phyloP scores from a whole-genome alignment of 2,329 filamentous ascomycete species.

The Domatiomyces globalis region DNA sequence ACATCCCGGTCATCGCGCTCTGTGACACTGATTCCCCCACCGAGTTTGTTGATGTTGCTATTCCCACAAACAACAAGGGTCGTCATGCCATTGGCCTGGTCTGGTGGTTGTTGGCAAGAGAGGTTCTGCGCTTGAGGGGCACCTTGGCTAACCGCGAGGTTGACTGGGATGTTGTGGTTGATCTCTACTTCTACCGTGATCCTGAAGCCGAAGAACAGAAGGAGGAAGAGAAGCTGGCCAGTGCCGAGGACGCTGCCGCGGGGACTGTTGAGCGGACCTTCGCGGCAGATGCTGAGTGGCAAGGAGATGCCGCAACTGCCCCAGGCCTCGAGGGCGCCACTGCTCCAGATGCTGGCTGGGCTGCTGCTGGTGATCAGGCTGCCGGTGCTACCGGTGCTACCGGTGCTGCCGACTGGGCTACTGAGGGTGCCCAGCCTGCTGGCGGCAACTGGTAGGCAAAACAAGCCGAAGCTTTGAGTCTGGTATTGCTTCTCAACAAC shows the following conservation, averaged over 20 bases:
- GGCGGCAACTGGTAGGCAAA: constrained; percentile 21
- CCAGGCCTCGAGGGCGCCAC: constrained; percentile 50
- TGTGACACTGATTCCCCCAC: constrained; percentile 99
- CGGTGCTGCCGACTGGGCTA: constrained; percentile 34
- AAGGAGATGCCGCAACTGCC: constrained; percentile 42
- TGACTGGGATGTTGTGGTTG: constrained; percentile 98
- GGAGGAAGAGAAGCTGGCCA: constrained; percentile 71
- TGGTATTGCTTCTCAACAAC: neutral
- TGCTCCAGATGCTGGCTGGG: constrained; percentile 46
- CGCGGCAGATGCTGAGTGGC: constrained; percentile 73
- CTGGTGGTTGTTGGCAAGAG: constrained; percentile 99
- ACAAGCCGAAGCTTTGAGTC: neutral
- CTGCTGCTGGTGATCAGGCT: constrained; percentile 31
- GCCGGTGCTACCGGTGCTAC: constrained; percentile 25
- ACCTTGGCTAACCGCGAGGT: constrained; percentile 92
- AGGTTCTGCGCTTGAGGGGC: constrained; percentile 96
- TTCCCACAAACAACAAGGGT: constrained; percentile 99
- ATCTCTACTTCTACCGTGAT: constrained; percentile 99
- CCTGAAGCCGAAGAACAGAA: constrained; percentile 99
- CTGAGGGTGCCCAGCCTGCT: constrained; percentile 21
- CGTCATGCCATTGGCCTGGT: constrained; percentile 95
- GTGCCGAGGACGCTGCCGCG: constrained; percentile 69
- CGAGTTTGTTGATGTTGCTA: constrained; percentile 98
- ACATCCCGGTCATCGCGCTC: constrained; percentile 98
- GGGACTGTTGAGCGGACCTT: constrained; percentile 68